These are phyloP conservation scores for Cadophora gregata DNA, from an alignment of 2,329 filamentous ascomycete species.

Conservation along the genomic window DNA sequence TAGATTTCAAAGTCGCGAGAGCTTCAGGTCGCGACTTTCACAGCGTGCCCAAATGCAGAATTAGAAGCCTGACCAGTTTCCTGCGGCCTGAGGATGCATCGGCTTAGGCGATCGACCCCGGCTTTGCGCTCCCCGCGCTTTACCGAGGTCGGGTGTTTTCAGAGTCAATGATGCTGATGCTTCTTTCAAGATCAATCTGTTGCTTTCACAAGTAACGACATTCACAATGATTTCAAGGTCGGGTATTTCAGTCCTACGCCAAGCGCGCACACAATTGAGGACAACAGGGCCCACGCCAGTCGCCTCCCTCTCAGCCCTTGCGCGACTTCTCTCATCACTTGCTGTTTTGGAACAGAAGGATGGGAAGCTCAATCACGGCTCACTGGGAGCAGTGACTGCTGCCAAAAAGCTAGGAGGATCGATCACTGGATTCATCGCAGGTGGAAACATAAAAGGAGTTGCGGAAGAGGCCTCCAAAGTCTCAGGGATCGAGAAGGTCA, in stretches of 20 bases:
- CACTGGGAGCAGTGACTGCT: constrained; percentile 83
- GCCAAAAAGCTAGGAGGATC: constrained; percentile 85
- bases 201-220: constrained; percentile 21
- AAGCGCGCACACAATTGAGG: constrained; percentile 50
- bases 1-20: constrained; percentile 32
- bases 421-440: constrained; percentile 87
- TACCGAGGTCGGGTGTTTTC: constrained; percentile 30
- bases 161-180: constrained; percentile 21
- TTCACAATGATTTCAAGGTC: constrained; percentile 43
- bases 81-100: constrained; percentile 13
- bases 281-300: constrained; percentile 47
- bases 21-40: constrained; percentile 14
- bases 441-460: constrained; percentile 73
- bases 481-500: constrained; percentile 87
- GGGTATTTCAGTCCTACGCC: constrained; percentile 40
- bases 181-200: constrained; percentile 12
- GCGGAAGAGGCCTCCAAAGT: constrained; percentile 89
- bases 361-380: constrained; percentile 82
- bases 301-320: constrained; percentile 57
- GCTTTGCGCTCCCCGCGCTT: constrained; percentile 16
- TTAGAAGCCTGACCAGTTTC: neutral
- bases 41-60: neutral
- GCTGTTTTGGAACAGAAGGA: constrained; percentile 92
- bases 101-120: neutral
- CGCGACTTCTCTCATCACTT: constrained; percentile 82